Evolutionary conservation across 768 basidiomycete species (phyloP), one percentile per base, ranked within the genome.

Genomic region (Mycena chlorophos): DNA sequence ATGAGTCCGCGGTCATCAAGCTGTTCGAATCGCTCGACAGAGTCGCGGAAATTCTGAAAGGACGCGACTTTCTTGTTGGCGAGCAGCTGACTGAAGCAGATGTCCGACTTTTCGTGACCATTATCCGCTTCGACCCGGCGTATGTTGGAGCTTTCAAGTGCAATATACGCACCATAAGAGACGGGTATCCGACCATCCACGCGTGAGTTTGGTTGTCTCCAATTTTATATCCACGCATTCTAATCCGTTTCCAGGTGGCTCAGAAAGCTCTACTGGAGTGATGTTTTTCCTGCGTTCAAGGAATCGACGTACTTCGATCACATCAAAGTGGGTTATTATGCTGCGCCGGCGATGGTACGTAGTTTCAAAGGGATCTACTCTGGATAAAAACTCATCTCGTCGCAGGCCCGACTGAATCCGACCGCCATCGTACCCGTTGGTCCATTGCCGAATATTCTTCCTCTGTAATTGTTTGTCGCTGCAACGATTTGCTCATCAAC

Each of bases 81-180:
- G 77, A 83, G 64, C 75, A 55, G 46, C 81, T 99, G 45, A 97
- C 94, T 0, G 91, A 93, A 66, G 88, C 89, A 2, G 91, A 92
- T 63, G 74, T 88, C 49, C 83, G 96, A 49, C 85, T 98, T 40
- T 98, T 83, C 74, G 94, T 96, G 17, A 49, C 34, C 27, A 2
- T 30, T 49, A 74, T 92, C 57, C 91, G 93, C 30, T 95, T 94
- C 71, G 94, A 96, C 64, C 86, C 87, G 1, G 95, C 89, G 16
- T 98, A 98, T 71, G 81, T 88, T 45, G 84, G 87, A 0, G 91
- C 94, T 68, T 98, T 98, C 82, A 98, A 98, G 64, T 95, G 93
- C 75, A 94, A 96, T 76, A 68, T 92, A 60, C 85, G 87, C 27
- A 85, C 82, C 39, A 90, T 97, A 66, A 91, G 95, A 22, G 75